phyloP scores from a whole-genome alignment of 202 grass and related monocot species.

The Schoenoplectus tabernaemontani region DNA sequence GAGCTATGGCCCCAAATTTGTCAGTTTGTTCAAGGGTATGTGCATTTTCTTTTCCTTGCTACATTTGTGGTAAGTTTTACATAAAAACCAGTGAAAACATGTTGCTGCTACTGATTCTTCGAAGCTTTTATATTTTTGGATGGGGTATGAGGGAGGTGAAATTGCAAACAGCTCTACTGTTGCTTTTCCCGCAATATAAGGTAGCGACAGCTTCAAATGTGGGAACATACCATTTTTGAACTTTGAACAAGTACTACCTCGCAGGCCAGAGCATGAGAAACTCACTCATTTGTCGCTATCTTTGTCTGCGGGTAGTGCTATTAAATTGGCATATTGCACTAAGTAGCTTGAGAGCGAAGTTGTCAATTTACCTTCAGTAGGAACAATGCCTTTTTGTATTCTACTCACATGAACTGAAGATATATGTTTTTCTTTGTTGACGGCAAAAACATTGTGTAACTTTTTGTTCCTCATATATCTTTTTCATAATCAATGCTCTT shows the following conservation, averaged over 20 bases:
- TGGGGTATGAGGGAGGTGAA: not conserved
- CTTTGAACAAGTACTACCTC: not conserved
- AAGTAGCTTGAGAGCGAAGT: not conserved
- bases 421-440: not conserved
- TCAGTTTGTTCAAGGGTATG: slow-evolving; percentile 92
- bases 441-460: not conserved
- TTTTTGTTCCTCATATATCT: not conserved
- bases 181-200: not conserved
- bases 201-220: not conserved
- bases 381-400: not conserved
- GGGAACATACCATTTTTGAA: not conserved
- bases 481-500: not conserved
- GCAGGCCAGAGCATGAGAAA: not conserved
- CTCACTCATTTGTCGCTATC: not conserved
- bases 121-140: not conserved
- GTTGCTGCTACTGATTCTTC: not conserved
- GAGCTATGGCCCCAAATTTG: slow-evolving; percentile 90
- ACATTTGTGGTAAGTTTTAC: slow-evolving; percentile 10
- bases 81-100: not conserved
- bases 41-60: not conserved
- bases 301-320: not conserved
- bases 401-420: not conserved
- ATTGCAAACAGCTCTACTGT: not conserved
- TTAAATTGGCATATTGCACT: not conserved
- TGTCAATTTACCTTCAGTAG: not conserved